phyloP scores from a whole-genome alignment of 148 eudicot genomes.

The Rhododendron griersonianum region DNA sequence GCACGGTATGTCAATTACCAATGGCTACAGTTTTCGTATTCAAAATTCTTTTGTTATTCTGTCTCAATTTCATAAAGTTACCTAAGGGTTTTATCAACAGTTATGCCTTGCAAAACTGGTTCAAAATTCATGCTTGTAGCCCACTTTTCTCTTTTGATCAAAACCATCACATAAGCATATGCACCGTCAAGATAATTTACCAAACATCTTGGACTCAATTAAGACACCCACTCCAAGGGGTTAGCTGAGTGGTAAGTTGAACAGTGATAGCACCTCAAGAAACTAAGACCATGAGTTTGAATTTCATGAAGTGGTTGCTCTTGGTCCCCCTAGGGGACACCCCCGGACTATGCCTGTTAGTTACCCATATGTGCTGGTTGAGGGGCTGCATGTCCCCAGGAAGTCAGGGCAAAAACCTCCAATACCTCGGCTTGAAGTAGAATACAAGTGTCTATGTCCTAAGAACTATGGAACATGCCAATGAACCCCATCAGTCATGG shows the following conservation, averaged over 20 bases:
- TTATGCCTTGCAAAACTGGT: neutral
- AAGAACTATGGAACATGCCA: neutral
- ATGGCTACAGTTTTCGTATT: neutral
- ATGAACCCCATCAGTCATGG: neutral
- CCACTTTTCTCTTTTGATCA: neutral
- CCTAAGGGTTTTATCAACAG: neutral
- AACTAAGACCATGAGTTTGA: neutral
- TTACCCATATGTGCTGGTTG: neutral
- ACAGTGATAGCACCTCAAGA: neutral
- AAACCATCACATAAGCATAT: neutral
- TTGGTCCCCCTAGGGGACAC: neutral
- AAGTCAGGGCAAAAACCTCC: neutral
- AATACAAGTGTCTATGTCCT: neutral
- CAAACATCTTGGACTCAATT: neutral
- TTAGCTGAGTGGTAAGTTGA: neutral
- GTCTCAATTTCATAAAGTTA: neutral
- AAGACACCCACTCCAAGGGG: neutral
- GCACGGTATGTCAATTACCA: constrained; percentile 53
- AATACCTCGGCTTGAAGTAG: neutral
- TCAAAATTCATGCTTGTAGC: neutral
- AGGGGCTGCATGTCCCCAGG: neutral
- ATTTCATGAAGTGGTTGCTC: neutral
- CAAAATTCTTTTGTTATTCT: neutral
- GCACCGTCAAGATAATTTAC: neutral
- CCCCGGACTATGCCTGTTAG: neutral